Conservation (phyloP, 106 monocot species). For the Iris macrosiphon region DNA sequence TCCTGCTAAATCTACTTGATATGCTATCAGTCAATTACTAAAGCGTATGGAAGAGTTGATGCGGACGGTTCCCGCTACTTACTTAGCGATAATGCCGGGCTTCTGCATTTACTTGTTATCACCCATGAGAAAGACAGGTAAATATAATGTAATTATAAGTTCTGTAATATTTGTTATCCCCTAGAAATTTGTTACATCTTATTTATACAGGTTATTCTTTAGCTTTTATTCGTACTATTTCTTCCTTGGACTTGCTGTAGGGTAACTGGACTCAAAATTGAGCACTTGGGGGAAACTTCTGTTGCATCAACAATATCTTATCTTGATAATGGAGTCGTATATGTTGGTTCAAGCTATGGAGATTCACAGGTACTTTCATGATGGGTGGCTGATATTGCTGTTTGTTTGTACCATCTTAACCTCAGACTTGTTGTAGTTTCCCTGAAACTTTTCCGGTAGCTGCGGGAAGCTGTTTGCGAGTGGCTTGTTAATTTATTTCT, state of each 20-base stretch:
- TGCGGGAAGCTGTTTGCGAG: background rate
- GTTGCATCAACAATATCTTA: constrained; percentile 95
- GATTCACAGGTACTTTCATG: constrained; percentile 77
- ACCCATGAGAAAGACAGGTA: constrained; percentile 92
- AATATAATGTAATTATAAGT: background rate
- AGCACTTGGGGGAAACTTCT: constrained; percentile 90
- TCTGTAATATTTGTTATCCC: too few species aligned
- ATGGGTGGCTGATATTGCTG: background rate
- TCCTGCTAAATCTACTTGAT: background rate
- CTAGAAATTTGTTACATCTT: too few species aligned
- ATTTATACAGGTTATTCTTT: too few species aligned
- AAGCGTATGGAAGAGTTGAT: constrained; percentile 97
- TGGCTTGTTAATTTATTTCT: background rate
- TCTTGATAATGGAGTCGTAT: constrained; percentile 98
- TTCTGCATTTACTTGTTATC: constrained; percentile 89
- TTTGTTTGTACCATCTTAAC: background rate
- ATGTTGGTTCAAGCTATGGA: constrained; percentile 96
- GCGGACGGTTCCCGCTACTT: constrained; percentile 96
- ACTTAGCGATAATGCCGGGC: constrained; percentile 90
- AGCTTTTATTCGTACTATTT: background rate
- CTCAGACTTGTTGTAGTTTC: background rate
- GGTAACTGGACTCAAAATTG: constrained; percentile 96
- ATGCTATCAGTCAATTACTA: constrained; percentile 76
- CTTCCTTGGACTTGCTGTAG: constrained; percentile 21
- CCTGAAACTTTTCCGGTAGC: background rate